Base-by-base conservation (phyloP, 208 protist genomes). In the Crithidia bombi region DNA sequence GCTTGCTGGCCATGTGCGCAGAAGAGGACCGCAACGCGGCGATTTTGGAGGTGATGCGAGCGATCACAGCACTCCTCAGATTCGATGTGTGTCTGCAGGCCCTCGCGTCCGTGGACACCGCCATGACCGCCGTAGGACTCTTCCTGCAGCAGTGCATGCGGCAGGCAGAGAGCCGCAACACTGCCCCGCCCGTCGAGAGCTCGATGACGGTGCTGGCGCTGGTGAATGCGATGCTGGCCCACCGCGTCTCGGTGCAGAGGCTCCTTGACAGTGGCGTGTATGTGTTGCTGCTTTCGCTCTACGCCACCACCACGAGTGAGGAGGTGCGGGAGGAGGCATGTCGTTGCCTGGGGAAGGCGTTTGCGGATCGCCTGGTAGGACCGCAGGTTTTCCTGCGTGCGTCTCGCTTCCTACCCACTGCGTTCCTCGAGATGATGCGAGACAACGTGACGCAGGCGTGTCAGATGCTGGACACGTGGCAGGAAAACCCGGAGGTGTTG, bases 401-500 rank as follows among this genome's bases (percentile, higher is more conserved):
- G 17, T 73, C 68, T 5, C 85, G 88, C 41, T 93, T 97, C 36
- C 65, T 98, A 33, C 97, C 96, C 33, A 30, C 75, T 10, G 91
- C 95, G 1, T 94, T 98, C 36, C 75, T 97, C 10, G 96, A 98
- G 21, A 86, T 87, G 23, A 95, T 98, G 88, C 85, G 87, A 38
- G 94, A 98, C 47, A 96, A 94, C 61, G 52, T 79, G 32, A 61
- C 79, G 39, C 78, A 86, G 44, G 83, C 90, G 14, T 92, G 87
- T 21, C 70, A 84, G 33, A 84, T 98, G 57, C 86, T 98, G n/a
- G 91, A 97, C 51, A 82, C 75, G 17, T 90, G 65, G 73, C 88
- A 94, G 59, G 83, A 98, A 70, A 98, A 89, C 50, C 96, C 97
- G 7, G 95, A 98, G 69, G 78, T 98, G 7, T 82, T 98, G 15